Evolutionary conservation across 306 rosid species (phyloP), one percentile per base, ranked within the genome.

Genomic region (Fagus crenata): DNA sequence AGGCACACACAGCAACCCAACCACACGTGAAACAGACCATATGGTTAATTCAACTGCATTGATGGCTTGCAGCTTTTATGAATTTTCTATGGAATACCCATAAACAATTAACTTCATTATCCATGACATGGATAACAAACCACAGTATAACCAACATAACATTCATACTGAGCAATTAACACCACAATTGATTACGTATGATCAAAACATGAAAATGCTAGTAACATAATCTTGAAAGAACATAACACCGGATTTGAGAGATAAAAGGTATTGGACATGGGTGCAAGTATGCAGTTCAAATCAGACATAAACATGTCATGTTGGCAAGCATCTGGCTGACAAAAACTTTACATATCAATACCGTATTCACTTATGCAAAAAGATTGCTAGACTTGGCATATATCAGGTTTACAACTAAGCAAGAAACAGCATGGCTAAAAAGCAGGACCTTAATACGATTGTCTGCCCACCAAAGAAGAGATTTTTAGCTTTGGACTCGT

Each of bases 361-460:
- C 12, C 61, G 11, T 40, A 68, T 56, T 78, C 61, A 42, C 56
- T 55, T 76, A 75, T 17, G n/a, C 31, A 69, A 51, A 67, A 72
- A 41, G 71, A 55, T 32, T 36, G 51, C 31, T 61, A 73, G 64
- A 58, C 64, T 18, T 22, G 13, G 15, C 9, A 2, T 18, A 33
- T 40, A 3, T 73, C 37, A 82, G 33, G 58, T 76, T 80, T 72
- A 8, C 4, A 58, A 58, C 36, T 22, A 80, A 83, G 80, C 69
- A 77, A 79, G 67, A 83, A 61, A 67, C 39, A 76, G 42, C 78
- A 75, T 55, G 51, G 74, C 67, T 67, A 78, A 53, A 85, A 71
- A 37, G 74, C 72, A 67, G 59, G 85, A 94, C 98, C 98, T 95
- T 84, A 92, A 73, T 55, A 77, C 40, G 72, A 92, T 78, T 74